These are phyloP conservation scores for Leccinum angustisporum DNA, from an alignment of 1,284 basidiomycete species.

Conservation along the genomic window DNA sequence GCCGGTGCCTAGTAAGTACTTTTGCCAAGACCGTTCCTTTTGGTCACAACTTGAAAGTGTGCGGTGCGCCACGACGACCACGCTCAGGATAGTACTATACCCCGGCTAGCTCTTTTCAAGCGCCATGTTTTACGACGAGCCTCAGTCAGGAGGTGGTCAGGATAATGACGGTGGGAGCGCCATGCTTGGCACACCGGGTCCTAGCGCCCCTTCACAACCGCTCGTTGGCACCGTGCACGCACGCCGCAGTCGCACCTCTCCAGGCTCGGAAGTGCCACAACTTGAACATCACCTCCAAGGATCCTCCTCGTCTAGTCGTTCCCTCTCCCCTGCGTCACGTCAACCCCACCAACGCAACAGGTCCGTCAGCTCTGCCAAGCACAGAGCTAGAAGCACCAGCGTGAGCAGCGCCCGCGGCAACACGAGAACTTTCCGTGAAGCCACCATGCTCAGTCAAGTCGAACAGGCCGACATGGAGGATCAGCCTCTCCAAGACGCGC, in stretches of 20 bases:
- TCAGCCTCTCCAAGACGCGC: conserved; percentile 34
- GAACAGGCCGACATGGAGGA: conserved; percentile 37
- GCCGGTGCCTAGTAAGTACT: not conserved
- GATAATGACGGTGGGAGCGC: conserved; percentile 11
- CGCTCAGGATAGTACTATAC: not conserved
- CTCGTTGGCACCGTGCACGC: conserved; percentile 32
- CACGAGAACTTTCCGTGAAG: conserved; percentile 44
- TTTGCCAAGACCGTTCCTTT: not conserved
- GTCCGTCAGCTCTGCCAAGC: conserved; percentile 49
- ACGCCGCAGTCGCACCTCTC: conserved; percentile 51
- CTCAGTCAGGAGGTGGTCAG: conserved; percentile 9
- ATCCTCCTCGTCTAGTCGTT: conserved; percentile 47
- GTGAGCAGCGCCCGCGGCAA: conserved; percentile 54
- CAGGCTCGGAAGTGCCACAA: conserved; percentile 52
- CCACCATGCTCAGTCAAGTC: conserved; percentile 45
- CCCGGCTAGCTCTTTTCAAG: no score
- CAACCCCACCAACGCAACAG: conserved; percentile 41
- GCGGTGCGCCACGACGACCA: not conserved
- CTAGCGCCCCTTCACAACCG: conserved; percentile 34
- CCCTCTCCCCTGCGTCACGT: conserved; percentile 42
- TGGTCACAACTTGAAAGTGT: not conserved
- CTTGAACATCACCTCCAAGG: conserved; percentile 52
- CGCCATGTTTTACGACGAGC: conserved; percentile 13
- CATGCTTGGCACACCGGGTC: conserved; percentile 12
- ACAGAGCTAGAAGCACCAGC: conserved; percentile 59